Evolutionary conservation across 2,329 filamentous ascomycete species (phyloP), one percentile per base, ranked within the genome.

Genomic region (Achaetomium macrosporum): DNA sequence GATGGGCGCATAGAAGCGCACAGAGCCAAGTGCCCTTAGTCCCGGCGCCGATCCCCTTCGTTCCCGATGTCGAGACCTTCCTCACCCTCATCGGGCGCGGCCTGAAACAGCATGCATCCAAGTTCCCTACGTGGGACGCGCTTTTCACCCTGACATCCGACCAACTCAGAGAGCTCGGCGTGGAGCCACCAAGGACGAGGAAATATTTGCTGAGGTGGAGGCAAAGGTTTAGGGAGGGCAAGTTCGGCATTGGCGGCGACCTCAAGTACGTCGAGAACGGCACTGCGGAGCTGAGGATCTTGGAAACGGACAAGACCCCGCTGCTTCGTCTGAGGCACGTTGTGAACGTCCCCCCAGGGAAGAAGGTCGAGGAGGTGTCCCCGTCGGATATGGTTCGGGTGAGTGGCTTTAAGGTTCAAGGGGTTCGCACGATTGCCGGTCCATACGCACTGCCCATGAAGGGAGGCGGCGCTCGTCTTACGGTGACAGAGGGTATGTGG

Each of bases 31-130:
- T 58, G 42, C 73, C 65, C 41, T 62, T 66, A 7, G 72, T 82
- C 31, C 91, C 91, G 2, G 66, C 76, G 20, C 87, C 90, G 1
- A 95, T 87, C 36, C 88, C 90, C 1, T 90, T 95, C 64, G 84
- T 95, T 37, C 92, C 91, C 31, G 85, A 96, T 68, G 83, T 90
- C 39, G 68, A 78, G 62, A 93, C 91, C 15, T 96, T 99, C 71
- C 84, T 97, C 57, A 89, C 81, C 35, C 77, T 96, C 55, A 96
- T 97, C 71, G 93, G 93, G 62, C 91, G 93, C 58, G 85, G 85
- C 63, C 83, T 96, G 63, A 84, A 80, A 65, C 83, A 87, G 66
- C 89, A 96, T 74, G 81, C 87, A 45, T 77, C 82, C 71, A 97
- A 97, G 71, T 89, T 99, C 63, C 83, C 88, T 2, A 85, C 87